These are phyloP conservation scores for Clitopilus passeckerianus DNA, from an alignment of 768 basidiomycete species.

Conservation along the genomic window DNA sequence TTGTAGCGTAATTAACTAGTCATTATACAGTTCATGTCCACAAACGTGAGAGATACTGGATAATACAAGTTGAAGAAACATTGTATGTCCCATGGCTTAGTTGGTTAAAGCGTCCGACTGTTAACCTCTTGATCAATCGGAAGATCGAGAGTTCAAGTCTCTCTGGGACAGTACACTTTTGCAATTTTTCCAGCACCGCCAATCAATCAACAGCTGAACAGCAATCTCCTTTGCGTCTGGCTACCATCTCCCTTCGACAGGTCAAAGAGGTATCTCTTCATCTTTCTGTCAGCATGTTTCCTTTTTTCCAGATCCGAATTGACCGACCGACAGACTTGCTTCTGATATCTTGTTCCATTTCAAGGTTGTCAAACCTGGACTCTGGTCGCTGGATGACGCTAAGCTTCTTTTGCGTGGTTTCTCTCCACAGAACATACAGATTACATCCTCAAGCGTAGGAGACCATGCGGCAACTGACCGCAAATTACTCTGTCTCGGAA, in stretches of 20 bases:
- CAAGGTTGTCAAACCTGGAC: not conserved
- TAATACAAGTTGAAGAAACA: not conserved
- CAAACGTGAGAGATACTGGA: not conserved
- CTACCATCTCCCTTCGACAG: no score
- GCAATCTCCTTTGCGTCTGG: not conserved
- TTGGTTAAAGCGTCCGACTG: constrained; percentile 4
- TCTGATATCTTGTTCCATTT: not conserved
- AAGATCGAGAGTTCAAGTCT: constrained; percentile 5
- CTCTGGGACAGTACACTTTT: constrained; percentile 1
- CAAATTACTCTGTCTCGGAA: no score
- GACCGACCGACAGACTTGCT: not conserved
- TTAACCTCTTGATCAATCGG: constrained; percentile 4
- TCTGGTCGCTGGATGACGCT: no score
- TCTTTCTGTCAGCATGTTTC: no score
- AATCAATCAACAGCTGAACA: not conserved
- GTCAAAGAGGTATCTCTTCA: no score
- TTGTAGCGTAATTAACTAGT: no score
- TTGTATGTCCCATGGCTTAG: constrained; percentile 3
- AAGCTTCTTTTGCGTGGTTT: not conserved
- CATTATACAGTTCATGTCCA: no score
- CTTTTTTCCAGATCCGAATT: not conserved
- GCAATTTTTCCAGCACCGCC: not conserved
- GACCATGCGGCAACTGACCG: not conserved
- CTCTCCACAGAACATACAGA: not conserved
- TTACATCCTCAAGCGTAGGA: not conserved